These are phyloP conservation scores for Penicillium corylophilum DNA, from an alignment of 2,329 filamentous ascomycete genomes.

Conservation along the genomic window DNA sequence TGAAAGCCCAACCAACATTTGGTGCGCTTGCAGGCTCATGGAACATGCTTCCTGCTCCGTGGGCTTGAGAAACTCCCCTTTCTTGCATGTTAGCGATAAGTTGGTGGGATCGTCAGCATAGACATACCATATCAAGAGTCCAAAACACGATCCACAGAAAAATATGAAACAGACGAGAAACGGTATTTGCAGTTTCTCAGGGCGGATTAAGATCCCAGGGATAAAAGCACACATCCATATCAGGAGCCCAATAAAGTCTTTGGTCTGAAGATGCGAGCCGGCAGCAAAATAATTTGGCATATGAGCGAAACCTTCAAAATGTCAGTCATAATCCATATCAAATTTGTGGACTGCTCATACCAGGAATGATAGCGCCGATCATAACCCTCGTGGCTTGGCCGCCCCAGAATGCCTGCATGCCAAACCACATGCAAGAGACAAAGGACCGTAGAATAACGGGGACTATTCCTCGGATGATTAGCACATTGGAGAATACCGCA, in stretches of 20 bases:
- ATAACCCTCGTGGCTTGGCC: not conserved
- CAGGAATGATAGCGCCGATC: not conserved
- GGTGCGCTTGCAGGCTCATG: not conserved
- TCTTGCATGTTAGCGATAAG: not conserved
- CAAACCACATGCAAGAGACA: not conserved
- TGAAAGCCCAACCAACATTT: slow-evolving; percentile 6
- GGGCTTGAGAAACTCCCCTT: not conserved
- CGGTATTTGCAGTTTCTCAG: not conserved
- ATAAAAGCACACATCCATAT: slow-evolving; percentile 20
- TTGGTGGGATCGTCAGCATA: not conserved
- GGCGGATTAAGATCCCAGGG: not conserved
- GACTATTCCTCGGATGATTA: not conserved
- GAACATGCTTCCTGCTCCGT: not conserved
- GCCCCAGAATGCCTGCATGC: not conserved
- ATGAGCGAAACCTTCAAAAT: slow-evolving; percentile 9
- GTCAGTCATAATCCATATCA: not conserved
- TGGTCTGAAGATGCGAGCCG: slow-evolving; percentile 23
- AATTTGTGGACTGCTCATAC: not conserved
- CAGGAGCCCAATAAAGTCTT: slow-evolving; percentile 26
- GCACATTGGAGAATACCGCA: not conserved
- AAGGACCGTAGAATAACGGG: not conserved
- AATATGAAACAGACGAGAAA: not conserved
- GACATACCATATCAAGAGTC: not conserved
- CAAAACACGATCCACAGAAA: not conserved
- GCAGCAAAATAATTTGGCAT: slow-evolving; percentile 26